phyloP scores from a whole-genome alignment of 2,329 filamentous ascomycete species.

The Thelonectria olida region DNA sequence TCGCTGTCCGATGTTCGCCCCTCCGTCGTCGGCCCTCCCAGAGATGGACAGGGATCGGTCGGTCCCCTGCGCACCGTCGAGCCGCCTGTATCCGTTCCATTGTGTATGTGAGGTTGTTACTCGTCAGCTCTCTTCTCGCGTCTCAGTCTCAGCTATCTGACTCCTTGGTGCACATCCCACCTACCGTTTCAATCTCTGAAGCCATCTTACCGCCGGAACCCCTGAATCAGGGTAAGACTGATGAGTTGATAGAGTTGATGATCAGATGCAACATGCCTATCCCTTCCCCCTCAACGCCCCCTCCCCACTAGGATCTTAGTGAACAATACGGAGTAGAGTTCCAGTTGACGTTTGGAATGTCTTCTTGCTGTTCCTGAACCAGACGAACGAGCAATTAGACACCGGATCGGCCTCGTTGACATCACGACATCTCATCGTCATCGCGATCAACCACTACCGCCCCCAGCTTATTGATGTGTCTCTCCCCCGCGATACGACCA shows the following conservation, averaged over 20 bases:
- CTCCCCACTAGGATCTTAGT: not conserved
- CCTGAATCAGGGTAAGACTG: not conserved
- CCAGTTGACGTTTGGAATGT: too few relatives aligned
- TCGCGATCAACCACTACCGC: slow-evolving; percentile 1
- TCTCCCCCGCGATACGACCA: slow-evolving; percentile 21
- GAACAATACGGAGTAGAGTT: too few relatives aligned
- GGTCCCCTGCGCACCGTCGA: too few relatives aligned
- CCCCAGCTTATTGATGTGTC: not conserved
- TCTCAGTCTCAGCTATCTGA: too few relatives aligned
- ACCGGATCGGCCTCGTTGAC: slow-evolving; percentile 12
- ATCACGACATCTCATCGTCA: slow-evolving; percentile 19
- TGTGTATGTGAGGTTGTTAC: too few relatives aligned
- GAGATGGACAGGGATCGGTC: too few relatives aligned
- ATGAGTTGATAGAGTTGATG: not conserved
- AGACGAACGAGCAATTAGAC: not conserved
- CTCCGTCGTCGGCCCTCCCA: not conserved
- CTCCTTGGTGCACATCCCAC: too few relatives aligned
- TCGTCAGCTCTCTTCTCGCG: too few relatives aligned
- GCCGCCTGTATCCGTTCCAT: slow-evolving; percentile 1
- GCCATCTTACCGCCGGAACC: not conserved
- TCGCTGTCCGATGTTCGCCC: not conserved
- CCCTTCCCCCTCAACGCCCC: not conserved
- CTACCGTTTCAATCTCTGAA: too few relatives aligned
- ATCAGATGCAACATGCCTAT: not conserved
- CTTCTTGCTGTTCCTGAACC: slow-evolving; percentile 1